Conservation (phyloP, 2,329 filamentous ascomycete species). For the Botrytis galanthina region DNA sequence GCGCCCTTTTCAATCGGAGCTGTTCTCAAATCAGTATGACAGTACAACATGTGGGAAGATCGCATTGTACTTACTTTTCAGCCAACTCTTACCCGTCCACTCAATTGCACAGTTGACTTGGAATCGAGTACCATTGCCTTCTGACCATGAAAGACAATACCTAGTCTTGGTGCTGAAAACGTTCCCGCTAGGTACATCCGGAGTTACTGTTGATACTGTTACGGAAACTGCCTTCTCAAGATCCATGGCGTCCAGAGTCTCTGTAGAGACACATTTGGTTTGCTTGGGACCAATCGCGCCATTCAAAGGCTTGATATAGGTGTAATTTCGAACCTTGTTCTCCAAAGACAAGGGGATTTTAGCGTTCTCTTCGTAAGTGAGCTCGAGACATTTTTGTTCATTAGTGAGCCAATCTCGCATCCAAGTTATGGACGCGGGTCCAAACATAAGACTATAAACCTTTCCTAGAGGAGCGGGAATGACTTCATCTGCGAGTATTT, state of each 20-base stretch:
- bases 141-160: conserved; percentile 91
- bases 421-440: conserved; percentile 72
- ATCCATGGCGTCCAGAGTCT: conserved; percentile 80
- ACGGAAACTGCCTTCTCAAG: conserved; percentile 83
- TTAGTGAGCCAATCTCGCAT: conserved; percentile 83
- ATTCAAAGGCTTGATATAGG: conserved; percentile 88
- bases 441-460: conserved; percentile 85
- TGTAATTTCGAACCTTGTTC: conserved; percentile 70
- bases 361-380: conserved; percentile 70
- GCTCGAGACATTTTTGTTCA: conserved; percentile 86
- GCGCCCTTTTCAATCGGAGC: conserved; percentile 95
- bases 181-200: conserved; percentile 92
- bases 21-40: conserved; percentile 40
- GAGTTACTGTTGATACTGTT: conserved; percentile 80
- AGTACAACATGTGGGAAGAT: neutral
- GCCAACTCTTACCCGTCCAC: conserved; percentile 97
- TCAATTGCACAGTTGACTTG: conserved; percentile 89
- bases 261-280: conserved; percentile 89
- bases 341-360: conserved; percentile 67
- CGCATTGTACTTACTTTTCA: conserved; percentile 66
- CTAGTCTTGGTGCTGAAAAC: conserved; percentile 89
- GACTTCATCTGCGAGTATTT: conserved; percentile 77
- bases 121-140: conserved; percentile 79
- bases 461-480: conserved; percentile 88
- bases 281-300: conserved; percentile 85